phyloP scores from a whole-genome alignment of 805 yeast species.

The Candida schatavii region DNA sequence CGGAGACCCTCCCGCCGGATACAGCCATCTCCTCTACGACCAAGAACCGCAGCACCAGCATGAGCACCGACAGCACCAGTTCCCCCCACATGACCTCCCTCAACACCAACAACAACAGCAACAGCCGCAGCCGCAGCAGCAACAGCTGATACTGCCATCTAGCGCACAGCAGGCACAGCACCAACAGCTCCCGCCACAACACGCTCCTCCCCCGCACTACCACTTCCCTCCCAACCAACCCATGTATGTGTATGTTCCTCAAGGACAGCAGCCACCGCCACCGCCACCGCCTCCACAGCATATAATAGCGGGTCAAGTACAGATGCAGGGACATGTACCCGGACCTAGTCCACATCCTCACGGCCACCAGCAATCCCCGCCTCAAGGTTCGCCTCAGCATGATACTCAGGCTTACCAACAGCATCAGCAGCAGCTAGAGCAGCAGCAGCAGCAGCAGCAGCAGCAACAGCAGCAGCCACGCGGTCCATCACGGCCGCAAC shows the following conservation, averaged over 20 bases:
- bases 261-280: not conserved
- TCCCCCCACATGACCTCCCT: not conserved
- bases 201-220: conserved; percentile 1
- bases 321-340: not conserved
- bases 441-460: conserved; percentile 3
- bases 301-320: too few relatives aligned
- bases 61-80: not conserved
- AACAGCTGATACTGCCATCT: not conserved
- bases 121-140: not conserved
- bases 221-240: conserved; percentile 6
- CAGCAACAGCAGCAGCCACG: conserved; percentile 3
- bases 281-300: not conserved
- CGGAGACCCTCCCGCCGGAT: not conserved
- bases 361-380: conserved; percentile 3
- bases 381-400: too few relatives aligned
- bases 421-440: conserved; percentile 8
- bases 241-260: not conserved
- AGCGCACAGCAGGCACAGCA: not conserved
- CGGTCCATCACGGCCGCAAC: conserved; percentile 3
- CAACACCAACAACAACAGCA: conserved; percentile 2
- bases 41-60: conserved; percentile 8
- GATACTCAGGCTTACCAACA: too few relatives aligned
- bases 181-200: not conserved
- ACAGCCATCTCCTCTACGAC: conserved; percentile 3
- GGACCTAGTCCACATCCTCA: not conserved